phyloP scores from a whole-genome alignment of 2,329 filamentous ascomycete genomes.

The Fusarium beomiforme region DNA sequence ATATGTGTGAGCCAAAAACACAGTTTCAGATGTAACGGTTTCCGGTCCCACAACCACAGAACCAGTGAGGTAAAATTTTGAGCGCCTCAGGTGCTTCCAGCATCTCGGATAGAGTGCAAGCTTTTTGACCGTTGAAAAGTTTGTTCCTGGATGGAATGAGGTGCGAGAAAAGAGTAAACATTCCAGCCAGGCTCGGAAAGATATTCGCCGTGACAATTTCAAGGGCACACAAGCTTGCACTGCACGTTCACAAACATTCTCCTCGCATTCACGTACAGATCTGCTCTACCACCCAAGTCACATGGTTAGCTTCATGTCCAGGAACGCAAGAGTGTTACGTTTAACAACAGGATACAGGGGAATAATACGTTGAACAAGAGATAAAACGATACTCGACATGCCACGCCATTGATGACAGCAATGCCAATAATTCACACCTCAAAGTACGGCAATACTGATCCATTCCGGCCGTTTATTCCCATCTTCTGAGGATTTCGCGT shows the following conservation, averaged over 20 bases:
- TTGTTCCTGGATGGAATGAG: slow-evolving; percentile 22
- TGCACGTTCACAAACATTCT: slow-evolving; percentile 7
- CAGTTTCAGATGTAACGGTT: slow-evolving; percentile 30
- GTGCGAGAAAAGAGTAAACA: slow-evolving; percentile 31
- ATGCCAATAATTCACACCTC: slow-evolving; percentile 22
- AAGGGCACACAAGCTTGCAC: slow-evolving; percentile 16
- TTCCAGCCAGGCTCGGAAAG: slow-evolving; percentile 21
- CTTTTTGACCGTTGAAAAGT: slow-evolving; percentile 25
- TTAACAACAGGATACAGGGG: slow-evolving; percentile 26
- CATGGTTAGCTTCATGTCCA: slow-evolving; percentile 26
- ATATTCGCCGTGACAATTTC: slow-evolving; percentile 9
- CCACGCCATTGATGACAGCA: slow-evolving; percentile 26
- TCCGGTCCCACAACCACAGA: slow-evolving; percentile 36
- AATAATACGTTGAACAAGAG: slow-evolving; percentile 21
- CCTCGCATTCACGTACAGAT: slow-evolving; percentile 5
- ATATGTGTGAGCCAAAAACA: slow-evolving; percentile 37
- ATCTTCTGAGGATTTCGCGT: slow-evolving; percentile 19
- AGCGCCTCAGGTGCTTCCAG: slow-evolving; percentile 9
- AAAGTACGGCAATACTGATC: slow-evolving; percentile 15
- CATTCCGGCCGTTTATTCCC: not conserved
- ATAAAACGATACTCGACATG: slow-evolving; percentile 19
- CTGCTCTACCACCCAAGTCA: slow-evolving; percentile 25
- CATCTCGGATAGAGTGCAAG: slow-evolving; percentile 16
- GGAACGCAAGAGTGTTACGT: slow-evolving; percentile 25
- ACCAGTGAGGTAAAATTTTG: slow-evolving; percentile 23